Base-by-base conservation (phyloP, 371 early-diverging fungal genomes). In the Parasitella parasitica region DNA sequence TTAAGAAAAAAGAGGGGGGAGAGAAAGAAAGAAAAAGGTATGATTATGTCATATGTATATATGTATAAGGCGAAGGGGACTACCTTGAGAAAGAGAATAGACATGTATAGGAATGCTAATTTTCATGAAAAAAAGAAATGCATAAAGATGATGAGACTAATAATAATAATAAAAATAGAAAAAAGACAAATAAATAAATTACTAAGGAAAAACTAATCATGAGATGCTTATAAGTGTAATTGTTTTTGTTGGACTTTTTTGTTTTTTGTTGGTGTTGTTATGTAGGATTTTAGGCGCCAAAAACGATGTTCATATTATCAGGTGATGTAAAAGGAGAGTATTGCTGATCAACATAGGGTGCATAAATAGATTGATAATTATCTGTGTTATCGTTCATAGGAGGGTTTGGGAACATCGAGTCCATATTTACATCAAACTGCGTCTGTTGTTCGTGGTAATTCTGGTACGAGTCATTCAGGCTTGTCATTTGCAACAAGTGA, bases 301-400 rank as follows among this genome's bases (percentile, higher is more conserved):
- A 64, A 58, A 57, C 58, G 36, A 52, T 41, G n/a, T 53, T 57
- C 58, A 58, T 52, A 30, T 57, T 59, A 52, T 52, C 34, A 32
- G 60, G 53, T 39, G 53, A 46, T 43, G 24, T 62, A 38, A 57
- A 63, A 63, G 64, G 54, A 64, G 53, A 35, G 64, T 41, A 64
- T 49, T 54, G 58, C 38, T 51, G 64, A 61, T 64, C 50, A 51
- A 57, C 43, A 63, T 48, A 63, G 39, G 63, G 41, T 51, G 63
- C 57, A 63, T 63, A 57, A 22, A 48, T 61, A 32, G 55, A 54
- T 15, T 39, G 37, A 13, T 46, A 46, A 46, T 46, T 46, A 24
- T 22, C 24, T 24, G 24, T 24, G 24, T 46, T 46, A 22, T 46
- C 46, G 12, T 24, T 24, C 46, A 46, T 46, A 20, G 13, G 20